Base-by-base conservation (phyloP, 192 early-diverging fungal genomes). In the Umbelopsis sp. region DNA sequence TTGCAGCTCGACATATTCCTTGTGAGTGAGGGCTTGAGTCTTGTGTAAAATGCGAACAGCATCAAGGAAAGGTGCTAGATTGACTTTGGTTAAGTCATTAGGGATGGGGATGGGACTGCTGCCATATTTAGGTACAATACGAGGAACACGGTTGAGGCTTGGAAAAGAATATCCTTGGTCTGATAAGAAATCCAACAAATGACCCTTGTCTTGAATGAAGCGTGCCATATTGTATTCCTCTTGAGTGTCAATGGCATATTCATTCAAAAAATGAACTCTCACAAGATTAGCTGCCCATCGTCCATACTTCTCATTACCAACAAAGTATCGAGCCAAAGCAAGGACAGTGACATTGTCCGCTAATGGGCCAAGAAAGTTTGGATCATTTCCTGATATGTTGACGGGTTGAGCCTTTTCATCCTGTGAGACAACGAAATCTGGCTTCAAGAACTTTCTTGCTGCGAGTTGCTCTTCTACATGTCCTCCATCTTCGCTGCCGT, bases 121-220 rank as follows among this genome's bases (percentile, higher is more conserved):
- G 36, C 41, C 62, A 34, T 74, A 76, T 47, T 84, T 82, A 25
- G 82, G 80, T 20, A 86, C 73, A 17, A 81, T 72, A 53, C 81
- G 72, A 25, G 87, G 82, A 6, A 87, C 75, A 10, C 82, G 83
- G 54, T 81, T 85, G 21, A 87, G 62, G 41, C 77, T 75, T 9
- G 87, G 87, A 78, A 89, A 87, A n/a, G 79, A 84, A 49, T 87
- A 87, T 24, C 87, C 87, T 74, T 89, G 86, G 45, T 87, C 87
- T n/a, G 82, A 77, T 24, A 83, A 65, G 26, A 83, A 83, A 36
- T 86, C 84, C 10, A 76, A 45, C 22, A 76, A 51, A 45, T 80
- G 80, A 22, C 81, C 85, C 43, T 82, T 78, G 17, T 82, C 80
- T 5, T 81, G 77, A n/a, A 77, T 74, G 11, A 76, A 56, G 20